Evolutionary conservation across 2,329 filamentous ascomycete species (phyloP), one percentile per base, ranked within the genome.

Genomic region (Neofusicoccum kwambonambiense): DNA sequence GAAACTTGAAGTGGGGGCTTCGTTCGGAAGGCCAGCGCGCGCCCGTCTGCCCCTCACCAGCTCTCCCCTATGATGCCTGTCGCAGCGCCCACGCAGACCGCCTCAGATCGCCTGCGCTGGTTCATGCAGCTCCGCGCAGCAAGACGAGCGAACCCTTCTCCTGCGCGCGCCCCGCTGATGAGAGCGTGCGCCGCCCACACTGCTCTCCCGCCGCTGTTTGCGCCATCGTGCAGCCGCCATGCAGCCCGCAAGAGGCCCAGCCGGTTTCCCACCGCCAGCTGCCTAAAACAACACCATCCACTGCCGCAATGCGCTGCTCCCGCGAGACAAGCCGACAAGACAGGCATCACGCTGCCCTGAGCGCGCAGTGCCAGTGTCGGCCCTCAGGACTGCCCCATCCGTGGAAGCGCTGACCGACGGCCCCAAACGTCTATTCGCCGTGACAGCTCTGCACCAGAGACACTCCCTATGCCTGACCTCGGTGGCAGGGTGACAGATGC

Each of bases 161-260:
- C 50, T 35, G 52, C 52, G 35, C 27, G 41, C 50, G 35, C 44
- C 27, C 52, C 51, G 52, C 50, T 19, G 11, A 49, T 52, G 44
- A 49, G 63, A 17, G 52, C 42, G 47, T 65, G 52, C 51, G 19
- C n/a, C 13, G 27, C 44, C 22, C 22, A 22, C 19, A 35, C 27
- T 41, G n/a, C 27, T 45, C 65, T 37, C 35, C 56, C 47, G 64
- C 69, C 68, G 69, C 69, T 67, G 39, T 67, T 73, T 70, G 73
- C 71, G 72, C 73, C 68, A 72, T 72, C 67, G 67, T 70, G 68
- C 68, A 69, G 66, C 64, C 35, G 50, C 35, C 39, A 35, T 44
- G 52, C 52, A 37, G 52, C 52, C 19, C 39, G 12, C 27, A 22
- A 44, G 54, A 19, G 39, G 54, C 54, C 49, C 39, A 11, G 11